Conservation (phyloP, 257 asterid genomes). For the Nicotiana sylvestris region DNA sequence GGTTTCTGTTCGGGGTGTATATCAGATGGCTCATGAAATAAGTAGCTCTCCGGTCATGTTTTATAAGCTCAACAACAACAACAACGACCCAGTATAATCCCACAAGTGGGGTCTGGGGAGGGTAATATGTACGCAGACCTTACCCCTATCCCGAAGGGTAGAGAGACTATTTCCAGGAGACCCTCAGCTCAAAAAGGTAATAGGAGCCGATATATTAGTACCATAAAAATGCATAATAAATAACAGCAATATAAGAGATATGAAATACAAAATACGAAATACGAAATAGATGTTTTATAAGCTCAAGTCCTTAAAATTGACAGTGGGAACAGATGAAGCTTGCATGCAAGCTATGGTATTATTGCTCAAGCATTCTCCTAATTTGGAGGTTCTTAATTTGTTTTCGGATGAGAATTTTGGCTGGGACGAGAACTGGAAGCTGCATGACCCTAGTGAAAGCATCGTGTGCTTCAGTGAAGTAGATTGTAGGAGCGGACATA, state of each 20-base stretch:
- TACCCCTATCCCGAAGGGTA: no score
- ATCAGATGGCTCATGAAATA: not conserved
- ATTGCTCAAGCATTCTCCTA: conserved; percentile 13
- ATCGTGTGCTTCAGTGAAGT: not conserved
- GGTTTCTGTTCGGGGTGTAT: not conserved
- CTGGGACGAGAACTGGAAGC: not conserved
- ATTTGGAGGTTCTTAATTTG: not conserved
- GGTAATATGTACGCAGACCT: no score
- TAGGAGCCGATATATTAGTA: no score
- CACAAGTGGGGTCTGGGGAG: no score
- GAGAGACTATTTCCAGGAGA: no score
- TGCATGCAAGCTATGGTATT: not conserved
- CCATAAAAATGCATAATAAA: no score
- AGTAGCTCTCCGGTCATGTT: not conserved
- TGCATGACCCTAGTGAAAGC: not conserved
- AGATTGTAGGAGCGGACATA: no score
- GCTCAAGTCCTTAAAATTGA: conserved; percentile 1
- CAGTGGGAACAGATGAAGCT: not conserved
- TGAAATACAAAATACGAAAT: no score
- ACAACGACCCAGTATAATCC: no score
- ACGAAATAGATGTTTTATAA: not conserved
- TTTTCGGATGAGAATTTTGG: not conserved
- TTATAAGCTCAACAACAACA: not conserved
- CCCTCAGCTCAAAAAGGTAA: no score
- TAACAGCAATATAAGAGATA: no score